Evolutionary conservation across 345 rosid genomes (phyloP).

Genomic region (Clarkia xantiana): DNA sequence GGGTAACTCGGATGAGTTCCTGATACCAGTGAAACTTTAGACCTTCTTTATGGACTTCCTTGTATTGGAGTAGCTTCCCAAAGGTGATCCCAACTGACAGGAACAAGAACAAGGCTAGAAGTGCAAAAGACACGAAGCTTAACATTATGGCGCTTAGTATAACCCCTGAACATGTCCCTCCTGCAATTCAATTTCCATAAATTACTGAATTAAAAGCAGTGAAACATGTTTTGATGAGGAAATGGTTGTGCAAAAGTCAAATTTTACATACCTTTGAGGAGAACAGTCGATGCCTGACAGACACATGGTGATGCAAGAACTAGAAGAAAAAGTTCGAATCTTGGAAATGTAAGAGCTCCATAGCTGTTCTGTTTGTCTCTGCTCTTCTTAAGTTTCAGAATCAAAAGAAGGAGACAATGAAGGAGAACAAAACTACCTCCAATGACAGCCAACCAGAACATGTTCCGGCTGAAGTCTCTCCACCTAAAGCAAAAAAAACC

Average conservation of each 20-base stretch:
- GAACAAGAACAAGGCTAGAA: constrained; percentile 50
- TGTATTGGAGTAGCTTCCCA: constrained; percentile 81
- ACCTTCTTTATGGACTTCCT: constrained; percentile 88
- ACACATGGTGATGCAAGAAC: constrained; percentile 64
- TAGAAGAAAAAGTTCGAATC: constrained; percentile 68
- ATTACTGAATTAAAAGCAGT: neutral
- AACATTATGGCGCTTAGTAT: constrained; percentile 49
- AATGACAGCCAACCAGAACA: constrained; percentile 82
- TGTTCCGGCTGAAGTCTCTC: constrained; percentile 67
- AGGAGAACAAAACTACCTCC: constrained; percentile 51
- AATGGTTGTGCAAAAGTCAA: neutral
- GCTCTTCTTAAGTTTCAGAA: constrained; percentile 39
- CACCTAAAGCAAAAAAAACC: constrained; percentile 33
- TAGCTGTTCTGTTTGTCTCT: constrained; percentile 27
- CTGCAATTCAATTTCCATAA: constrained; percentile 13
- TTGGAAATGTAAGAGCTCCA: constrained; percentile 64
- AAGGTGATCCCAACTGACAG: constrained; percentile 73
- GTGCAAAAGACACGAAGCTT: constrained; percentile 28
- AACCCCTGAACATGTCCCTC: constrained; percentile 32
- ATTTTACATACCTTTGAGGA: constrained; percentile 38
- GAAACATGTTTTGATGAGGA: neutral
- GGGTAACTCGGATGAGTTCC: constrained; percentile 63
- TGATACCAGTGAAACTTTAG: constrained; percentile 77
- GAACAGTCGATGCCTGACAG: constrained; percentile 52
- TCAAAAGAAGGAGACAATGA: constrained; percentile 35